A percentile compares a stretch with the other conserved stretches of the same genome.
These are phyloP conservation scores for Verticillium nonalfalfae DNA, from an alignment of 2,329 filamentous ascomycete species.

Conservation along the genomic window DNA sequence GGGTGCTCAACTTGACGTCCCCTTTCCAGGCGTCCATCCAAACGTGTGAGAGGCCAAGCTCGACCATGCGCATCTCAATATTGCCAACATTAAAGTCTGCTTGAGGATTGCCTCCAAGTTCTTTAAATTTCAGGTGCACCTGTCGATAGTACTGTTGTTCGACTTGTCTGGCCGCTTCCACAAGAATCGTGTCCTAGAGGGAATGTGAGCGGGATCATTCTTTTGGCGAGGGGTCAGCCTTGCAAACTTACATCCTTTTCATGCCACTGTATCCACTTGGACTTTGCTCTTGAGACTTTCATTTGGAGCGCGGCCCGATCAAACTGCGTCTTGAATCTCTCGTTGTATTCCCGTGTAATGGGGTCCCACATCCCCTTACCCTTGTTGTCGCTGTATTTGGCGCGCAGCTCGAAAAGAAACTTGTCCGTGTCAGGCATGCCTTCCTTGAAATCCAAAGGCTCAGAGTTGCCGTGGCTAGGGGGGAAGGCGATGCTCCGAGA, in stretches of 20 bases:
- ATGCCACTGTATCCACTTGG: conserved; percentile 43
- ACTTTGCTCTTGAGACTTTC: conserved; percentile 45
- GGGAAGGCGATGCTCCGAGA: not conserved
- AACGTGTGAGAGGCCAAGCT: conserved; percentile 37
- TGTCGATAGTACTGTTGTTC: conserved; percentile 22
- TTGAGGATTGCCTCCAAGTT: conserved; percentile 40
- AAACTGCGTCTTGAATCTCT: conserved; percentile 25
- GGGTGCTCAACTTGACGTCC: conserved; percentile 24
- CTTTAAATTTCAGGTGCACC: conserved; percentile 37
- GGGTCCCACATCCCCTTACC: conserved; percentile 54
- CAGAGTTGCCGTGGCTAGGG: not conserved
- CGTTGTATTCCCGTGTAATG: conserved; percentile 37
- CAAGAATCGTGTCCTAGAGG: not conserved
- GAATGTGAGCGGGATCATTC: not conserved
- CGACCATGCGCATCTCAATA: conserved; percentile 43
- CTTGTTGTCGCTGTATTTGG: conserved; percentile 36
- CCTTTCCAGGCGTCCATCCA: conserved; percentile 30
- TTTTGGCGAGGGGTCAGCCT: not conserved
- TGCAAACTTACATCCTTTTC: conserved; percentile 39
- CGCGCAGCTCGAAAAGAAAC: conserved; percentile 43
- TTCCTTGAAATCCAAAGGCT: conserved; percentile 32
- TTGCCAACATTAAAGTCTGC: conserved; percentile 43
- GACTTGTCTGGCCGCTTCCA: not conserved
- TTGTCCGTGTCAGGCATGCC: conserved; percentile 40
- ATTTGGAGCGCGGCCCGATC: conserved; percentile 49